Conservation (phyloP, 2,329 filamentous ascomycete genomes). For the Diaporthe nobilis region DNA sequence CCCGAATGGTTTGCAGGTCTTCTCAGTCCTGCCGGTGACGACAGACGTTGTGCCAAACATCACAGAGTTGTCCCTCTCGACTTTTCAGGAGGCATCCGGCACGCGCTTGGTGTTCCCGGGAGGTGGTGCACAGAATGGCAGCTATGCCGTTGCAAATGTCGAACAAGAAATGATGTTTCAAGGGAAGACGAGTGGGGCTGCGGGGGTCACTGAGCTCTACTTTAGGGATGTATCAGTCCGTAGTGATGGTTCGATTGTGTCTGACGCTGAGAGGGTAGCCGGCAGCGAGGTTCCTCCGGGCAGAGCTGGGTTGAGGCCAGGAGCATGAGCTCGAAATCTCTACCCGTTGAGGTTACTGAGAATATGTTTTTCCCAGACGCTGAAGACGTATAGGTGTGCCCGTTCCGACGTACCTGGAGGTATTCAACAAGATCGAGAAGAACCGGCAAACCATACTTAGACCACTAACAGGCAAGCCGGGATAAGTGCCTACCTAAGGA, state of each 20-base stretch:
- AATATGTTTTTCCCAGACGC: neutral
- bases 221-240: slow-evolving; percentile 12
- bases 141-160: neutral
- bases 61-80: neutral
- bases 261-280: neutral
- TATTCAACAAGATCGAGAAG: no score
- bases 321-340: neutral
- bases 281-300: slow-evolving; percentile 9
- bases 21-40: slow-evolving; percentile 49
- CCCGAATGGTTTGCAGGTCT: slow-evolving; percentile 72
- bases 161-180: neutral
- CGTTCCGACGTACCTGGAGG: no score
- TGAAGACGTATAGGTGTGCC: neutral
- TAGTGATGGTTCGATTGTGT: slow-evolving; percentile 23
- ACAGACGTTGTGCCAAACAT: neutral
- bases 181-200: neutral
- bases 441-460: no score
- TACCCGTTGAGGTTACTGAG: neutral
- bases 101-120: slow-evolving; percentile 23
- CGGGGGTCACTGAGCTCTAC: neutral
- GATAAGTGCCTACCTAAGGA: no score
- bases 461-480: no score
- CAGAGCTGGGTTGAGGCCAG: slow-evolving; percentile 4
- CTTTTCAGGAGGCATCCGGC: neutral
- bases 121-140: slow-evolving; percentile 18